Evolutionary conservation across 164 flowering plant genomes (phyloP), one percentile per base, ranked within the genome.

Genomic region (Hamamelis virginiana): DNA sequence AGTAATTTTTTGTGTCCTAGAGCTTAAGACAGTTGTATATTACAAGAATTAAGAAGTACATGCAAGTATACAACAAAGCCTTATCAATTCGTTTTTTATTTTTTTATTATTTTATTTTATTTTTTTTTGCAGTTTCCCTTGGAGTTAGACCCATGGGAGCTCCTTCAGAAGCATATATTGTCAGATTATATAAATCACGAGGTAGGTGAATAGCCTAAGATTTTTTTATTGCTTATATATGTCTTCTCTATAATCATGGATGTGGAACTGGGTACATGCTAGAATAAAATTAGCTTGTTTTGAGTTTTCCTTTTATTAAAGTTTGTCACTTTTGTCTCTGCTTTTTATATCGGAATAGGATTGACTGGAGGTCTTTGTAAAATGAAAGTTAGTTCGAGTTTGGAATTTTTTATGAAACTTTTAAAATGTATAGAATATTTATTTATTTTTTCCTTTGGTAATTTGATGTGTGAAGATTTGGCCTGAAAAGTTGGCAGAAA

Each of bases 131-230:
- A 95, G 98, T 89, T 85, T 74, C 96, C 97, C 0, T 75, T 80
- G 72, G 97, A 95, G 76, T 74, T 92, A 68, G 97, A 95, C 69
- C 84, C 90, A 12, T 91, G 97, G 98, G 84, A 84, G 76, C 66
- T 77, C 50, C 74, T 95, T 5, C 87, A 89, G 59, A 77, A 79
- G 72, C 98, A 95, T 76, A 88, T 95, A 68, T 72, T 88, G 65
- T 83, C 90, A 33, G 98, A 95, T 78, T 92, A 92, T 81, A 38
- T 79, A 19, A 88, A 80, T 83, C 84, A 86, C 66, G 91, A 91
- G 97, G 98, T 89, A 80, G 77, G 33, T 58, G 22, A 48, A 28
- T 50, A 16, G n/a, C 18, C 25, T 15, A 45, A 33, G 41, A 33
- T 33, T 33, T 2, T 33, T 33, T 6, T 33, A 33, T 33, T 33